Conservation (phyloP, 352 stramenopile genomes). For the Phytopythium aichiense region DNA sequence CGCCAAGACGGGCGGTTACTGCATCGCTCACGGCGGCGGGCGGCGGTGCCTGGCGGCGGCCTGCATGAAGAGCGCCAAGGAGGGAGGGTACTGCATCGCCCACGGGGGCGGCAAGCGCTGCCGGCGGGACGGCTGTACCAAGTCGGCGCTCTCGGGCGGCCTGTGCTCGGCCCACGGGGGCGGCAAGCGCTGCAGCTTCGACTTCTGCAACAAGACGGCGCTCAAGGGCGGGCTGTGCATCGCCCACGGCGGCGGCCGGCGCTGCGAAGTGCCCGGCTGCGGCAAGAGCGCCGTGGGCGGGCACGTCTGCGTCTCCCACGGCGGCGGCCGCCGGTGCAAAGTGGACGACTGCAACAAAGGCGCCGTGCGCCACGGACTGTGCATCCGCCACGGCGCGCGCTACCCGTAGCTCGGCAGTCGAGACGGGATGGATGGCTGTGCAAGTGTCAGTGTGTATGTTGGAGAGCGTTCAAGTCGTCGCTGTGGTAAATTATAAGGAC, state of each 20-base stretch:
- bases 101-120: constrained; percentile 75
- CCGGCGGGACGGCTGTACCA: constrained; percentile 42
- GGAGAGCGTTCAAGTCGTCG: not conserved
- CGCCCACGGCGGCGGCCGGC: constrained; percentile 53
- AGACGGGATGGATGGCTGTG: not conserved
- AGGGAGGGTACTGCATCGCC: constrained; percentile 73
- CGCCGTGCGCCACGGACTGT: constrained; percentile 63
- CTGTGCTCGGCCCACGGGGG: constrained; percentile 69
- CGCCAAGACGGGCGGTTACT: constrained; percentile 72
- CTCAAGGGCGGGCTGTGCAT: constrained; percentile 65
- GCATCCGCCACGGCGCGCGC: constrained; percentile 59
- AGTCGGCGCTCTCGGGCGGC: constrained; percentile 58
- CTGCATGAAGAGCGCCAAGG: constrained; percentile 73
- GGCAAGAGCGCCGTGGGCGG: constrained; percentile 60
- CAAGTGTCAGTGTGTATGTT: not conserved
- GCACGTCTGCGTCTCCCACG: constrained; percentile 58
- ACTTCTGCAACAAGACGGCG: constrained; percentile 55
- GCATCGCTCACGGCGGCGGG: constrained; percentile 68
- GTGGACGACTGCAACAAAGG: constrained; percentile 61
- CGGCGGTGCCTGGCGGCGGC: constrained; percentile 39
- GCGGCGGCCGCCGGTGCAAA: constrained; percentile 53
- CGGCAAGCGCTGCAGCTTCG: constrained; percentile 48
- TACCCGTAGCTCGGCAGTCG: constrained; percentile 1
- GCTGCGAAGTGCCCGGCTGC: constrained; percentile 45
- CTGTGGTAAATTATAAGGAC: not conserved